A percentile compares a stretch with the other conserved stretches of the same genome.
Conservation (phyloP, 2,329 filamentous ascomycete genomes). For the Pyrenochaeta sp. region DNA sequence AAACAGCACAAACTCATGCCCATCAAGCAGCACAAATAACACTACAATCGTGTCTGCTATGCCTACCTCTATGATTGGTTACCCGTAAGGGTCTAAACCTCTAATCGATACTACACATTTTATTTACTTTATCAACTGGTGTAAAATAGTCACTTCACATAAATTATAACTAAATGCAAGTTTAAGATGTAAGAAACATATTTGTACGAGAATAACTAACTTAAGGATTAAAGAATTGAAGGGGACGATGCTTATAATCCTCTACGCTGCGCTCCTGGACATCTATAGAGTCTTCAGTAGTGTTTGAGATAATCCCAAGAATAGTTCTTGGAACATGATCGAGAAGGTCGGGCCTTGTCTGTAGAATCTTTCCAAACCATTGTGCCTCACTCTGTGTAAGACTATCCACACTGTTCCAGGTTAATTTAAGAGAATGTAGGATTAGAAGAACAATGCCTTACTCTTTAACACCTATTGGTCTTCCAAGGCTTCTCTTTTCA, state of each 20-base stretch:
- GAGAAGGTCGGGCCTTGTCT: constrained; percentile 11
- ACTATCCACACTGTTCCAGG: constrained; percentile 12
- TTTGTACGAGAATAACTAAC: too few relatives aligned
- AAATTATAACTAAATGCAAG: too few relatives aligned
- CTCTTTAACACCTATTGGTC: constrained; percentile 14
- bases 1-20: too few relatives aligned
- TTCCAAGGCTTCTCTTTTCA: constrained; percentile 10
- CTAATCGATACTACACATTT: too few relatives aligned
- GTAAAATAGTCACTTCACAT: too few relatives aligned
- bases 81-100: too few relatives aligned
- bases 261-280: constrained; percentile 5
- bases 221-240: constrained; percentile 13
- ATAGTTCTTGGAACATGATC: constrained; percentile 3
- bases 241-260: constrained; percentile 7
- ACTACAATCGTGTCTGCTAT: too few relatives aligned
- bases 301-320: constrained; percentile 10
- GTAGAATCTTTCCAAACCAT: constrained; percentile 11
- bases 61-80: too few relatives aligned
- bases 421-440: neutral
- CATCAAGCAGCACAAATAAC: too few relatives aligned
- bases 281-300: constrained; percentile 3
- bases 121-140: too few relatives aligned
- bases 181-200: too few relatives aligned
- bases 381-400: constrained; percentile 2
- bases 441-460: constrained; percentile 4